phyloP scores from a whole-genome alignment of 208 protist genomes.

The Acanthamoeba lenticulata region DNA sequence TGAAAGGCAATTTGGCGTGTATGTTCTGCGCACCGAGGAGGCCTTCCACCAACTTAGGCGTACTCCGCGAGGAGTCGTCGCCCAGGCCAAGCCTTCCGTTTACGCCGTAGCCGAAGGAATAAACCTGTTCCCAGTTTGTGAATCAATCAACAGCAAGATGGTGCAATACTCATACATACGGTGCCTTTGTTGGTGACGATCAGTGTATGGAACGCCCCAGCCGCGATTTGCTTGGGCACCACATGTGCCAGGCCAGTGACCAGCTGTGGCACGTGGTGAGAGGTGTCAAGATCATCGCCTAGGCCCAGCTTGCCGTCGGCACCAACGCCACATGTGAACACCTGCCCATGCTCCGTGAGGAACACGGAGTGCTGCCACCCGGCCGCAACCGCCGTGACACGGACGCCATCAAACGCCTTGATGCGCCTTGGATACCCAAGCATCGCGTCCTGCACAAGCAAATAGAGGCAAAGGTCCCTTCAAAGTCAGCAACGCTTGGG shows the following conservation, averaged over 20 bases:
- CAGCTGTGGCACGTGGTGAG: not conserved
- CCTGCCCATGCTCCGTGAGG: not conserved
- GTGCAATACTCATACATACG: not conserved
- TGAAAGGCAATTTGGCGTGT: too few species aligned
- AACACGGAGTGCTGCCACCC: not conserved
- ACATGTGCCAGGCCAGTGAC: not conserved
- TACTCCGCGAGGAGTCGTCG: not conserved
- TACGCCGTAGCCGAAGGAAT: not conserved
- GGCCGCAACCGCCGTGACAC: not conserved
- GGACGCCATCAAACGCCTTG: not conserved
- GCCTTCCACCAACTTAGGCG: not conserved
- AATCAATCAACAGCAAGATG: too few species aligned
- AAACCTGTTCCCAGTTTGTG: not conserved
- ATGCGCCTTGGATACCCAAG: not conserved
- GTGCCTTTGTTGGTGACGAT: not conserved
- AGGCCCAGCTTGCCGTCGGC: not conserved
- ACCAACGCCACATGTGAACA: not conserved
- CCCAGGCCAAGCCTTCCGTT: not conserved
- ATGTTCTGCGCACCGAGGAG: not conserved
- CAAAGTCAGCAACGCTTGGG: too few species aligned
- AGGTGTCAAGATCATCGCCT: not conserved
- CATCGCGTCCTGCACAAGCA: not conserved
- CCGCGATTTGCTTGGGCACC: not conserved
- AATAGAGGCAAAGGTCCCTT: too few species aligned
- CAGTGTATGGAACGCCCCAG: not conserved